These are phyloP conservation scores for Tylopilus vinaceipallidus DNA, from an alignment of 768 basidiomycete genomes.

Conservation along the genomic window DNA sequence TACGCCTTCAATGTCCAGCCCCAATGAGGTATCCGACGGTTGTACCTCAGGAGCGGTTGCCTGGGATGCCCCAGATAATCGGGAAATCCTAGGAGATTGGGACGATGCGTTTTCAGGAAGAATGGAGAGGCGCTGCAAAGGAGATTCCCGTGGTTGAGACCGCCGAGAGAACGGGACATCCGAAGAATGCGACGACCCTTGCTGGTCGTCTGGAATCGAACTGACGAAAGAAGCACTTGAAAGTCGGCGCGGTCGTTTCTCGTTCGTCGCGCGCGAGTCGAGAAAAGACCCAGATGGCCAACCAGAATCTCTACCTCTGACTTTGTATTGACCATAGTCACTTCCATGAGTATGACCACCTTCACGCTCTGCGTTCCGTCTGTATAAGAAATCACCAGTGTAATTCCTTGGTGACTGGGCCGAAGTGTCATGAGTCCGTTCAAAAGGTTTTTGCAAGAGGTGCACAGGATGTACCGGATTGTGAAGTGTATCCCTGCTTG, in stretches of 20 bases:
- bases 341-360: slow-evolving; percentile 6
- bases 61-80: slow-evolving; percentile 46
- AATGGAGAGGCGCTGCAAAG: slow-evolving; percentile 34
- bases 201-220: slow-evolving; percentile 21
- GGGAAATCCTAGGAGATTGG: slow-evolving; percentile 27
- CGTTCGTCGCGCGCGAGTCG: slow-evolving; percentile 18
- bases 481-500: slow-evolving; percentile 46
- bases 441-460: slow-evolving; percentile 55
- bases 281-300: slow-evolving; percentile 11
- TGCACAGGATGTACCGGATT: slow-evolving; percentile 44
- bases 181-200: slow-evolving; percentile 19
- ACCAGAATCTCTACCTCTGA: slow-evolving; percentile 17
- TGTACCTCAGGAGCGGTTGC: slow-evolving; percentile 37
- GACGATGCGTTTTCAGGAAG: slow-evolving; percentile 15
- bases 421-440: slow-evolving; percentile 15
- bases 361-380: slow-evolving; percentile 21
- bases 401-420: slow-evolving; percentile 19
- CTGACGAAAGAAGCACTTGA: slow-evolving; percentile 23
- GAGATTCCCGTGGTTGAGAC: slow-evolving; percentile 45
- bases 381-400: slow-evolving; percentile 16
- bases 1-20: slow-evolving; percentile 58
- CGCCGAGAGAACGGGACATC: slow-evolving; percentile 26
- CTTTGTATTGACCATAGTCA: slow-evolving; percentile 20
- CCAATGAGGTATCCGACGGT: slow-evolving; percentile 23
- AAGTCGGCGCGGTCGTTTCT: slow-evolving; percentile 22